Evolutionary conservation across 495 filamentous ascomycete species (phyloP), one percentile per base, ranked within the genome.

Genomic region (Wilcoxina mikolae): DNA sequence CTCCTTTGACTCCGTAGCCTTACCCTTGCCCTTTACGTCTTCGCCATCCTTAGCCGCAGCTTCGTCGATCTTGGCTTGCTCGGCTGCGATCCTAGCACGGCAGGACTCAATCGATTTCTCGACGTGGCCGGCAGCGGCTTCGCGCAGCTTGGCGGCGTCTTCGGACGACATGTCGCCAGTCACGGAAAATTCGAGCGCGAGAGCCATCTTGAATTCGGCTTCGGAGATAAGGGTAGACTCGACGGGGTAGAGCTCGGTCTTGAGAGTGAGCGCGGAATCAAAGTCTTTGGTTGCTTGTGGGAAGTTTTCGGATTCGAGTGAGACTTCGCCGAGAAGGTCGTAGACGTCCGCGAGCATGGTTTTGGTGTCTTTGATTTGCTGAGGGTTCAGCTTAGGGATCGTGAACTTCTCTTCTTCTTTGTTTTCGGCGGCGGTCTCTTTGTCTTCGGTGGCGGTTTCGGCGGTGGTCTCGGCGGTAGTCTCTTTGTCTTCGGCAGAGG

Each of bases 191-290:
- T 99, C 91, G 18, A 96, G 78, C 0, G 91, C 93, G 39, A 99
- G 79, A 1, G 93, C 94, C 42, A 96, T 78, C 67, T 95, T 95
- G 72, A 81, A 96, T 67, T 96, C 85, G 33, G 85, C 90, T 74
- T 99, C 91, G 27, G 89, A 87, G 51, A 95, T 73, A 18, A 89
- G 74, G 51, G 82, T 80, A 35, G 87, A 89, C 46, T 91, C 84
- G 46, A 78, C 69, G 1, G 86, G 76, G 64, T 83, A 90, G 11
- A 95, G 75, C 12, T 78, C 72, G 53, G 84, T 65, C 68, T 91
- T 87, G 43, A 94, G 75, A 42, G 73, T 74, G 7, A 99, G 76
- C 4, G 85, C 76, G 4, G 81, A 79, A 62, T 76, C 79, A 46
- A 85, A 73, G 66, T 99, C 91, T 17, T 74, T 74, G 22, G 94